These are phyloP conservation scores for Ceratocystis papillata DNA, from an alignment of 2,329 filamentous ascomycete genomes.

Conservation along the genomic window DNA sequence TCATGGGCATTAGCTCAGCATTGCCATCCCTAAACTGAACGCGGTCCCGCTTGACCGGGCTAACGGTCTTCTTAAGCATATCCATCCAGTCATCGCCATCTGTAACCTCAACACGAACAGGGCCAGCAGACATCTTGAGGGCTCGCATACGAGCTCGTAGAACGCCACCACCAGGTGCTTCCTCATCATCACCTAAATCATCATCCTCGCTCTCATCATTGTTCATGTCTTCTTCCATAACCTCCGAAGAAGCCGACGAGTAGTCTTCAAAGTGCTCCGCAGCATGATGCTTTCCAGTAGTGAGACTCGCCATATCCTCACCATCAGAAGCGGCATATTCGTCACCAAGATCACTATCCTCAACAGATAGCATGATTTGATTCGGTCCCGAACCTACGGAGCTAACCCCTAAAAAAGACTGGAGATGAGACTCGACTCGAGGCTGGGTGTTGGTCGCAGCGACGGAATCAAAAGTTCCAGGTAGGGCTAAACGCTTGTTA, in stretches of 20 bases:
- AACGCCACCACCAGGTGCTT: conserved; percentile 46
- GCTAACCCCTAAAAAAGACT: conserved; percentile 90
- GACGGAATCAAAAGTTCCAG: conserved; percentile 64
- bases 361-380: conserved; percentile 47
- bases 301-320: conserved; percentile 69
- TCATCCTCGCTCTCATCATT: conserved; percentile 24
- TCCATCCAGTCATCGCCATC: conserved; percentile 83
- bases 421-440: conserved; percentile 30
- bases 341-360: conserved; percentile 55
- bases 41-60: conserved; percentile 84
- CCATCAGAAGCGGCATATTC: conserved; percentile 66
- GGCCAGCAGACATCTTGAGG: conserved; percentile 49
- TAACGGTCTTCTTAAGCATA: conserved; percentile 87
- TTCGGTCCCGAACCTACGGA: conserved; percentile 69
- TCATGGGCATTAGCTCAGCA: conserved; percentile 35
- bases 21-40: conserved; percentile 48
- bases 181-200: conserved; percentile 17
- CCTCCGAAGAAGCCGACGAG: conserved; percentile 21
- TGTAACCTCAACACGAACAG: conserved; percentile 49
- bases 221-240: conserved; percentile 14
- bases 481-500: conserved; percentile 45
- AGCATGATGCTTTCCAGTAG: conserved; percentile 60
- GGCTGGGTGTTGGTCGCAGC: conserved; percentile 41
- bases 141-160: conserved; percentile 54
- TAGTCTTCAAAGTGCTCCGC: conserved; percentile 50